A percentile compares a stretch with the other conserved stretches of the same genome.
These are phyloP conservation scores for Acidiella bohemica DNA, from an alignment of 495 filamentous ascomycete species.

Conservation along the genomic window DNA sequence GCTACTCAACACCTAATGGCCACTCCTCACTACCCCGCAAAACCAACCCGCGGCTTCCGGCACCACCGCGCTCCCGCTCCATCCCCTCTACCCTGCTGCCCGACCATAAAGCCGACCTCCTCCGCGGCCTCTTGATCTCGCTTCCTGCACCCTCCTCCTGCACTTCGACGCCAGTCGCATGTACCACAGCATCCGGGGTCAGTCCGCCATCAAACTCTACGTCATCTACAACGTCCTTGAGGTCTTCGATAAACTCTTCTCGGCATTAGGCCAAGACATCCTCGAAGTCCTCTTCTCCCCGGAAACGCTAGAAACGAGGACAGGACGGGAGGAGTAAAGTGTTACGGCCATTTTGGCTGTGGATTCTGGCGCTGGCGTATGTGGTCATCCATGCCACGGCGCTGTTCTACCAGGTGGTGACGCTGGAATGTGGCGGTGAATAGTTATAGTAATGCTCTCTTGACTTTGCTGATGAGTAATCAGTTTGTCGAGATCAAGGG, in stretches of 20 bases:
- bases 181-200: constrained; percentile 95
- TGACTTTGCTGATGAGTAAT: constrained; percentile 83
- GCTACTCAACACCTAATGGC: background rate
- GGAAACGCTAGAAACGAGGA: constrained; percentile 78
- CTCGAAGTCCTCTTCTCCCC: constrained; percentile 89
- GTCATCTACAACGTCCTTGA: constrained; percentile 97
- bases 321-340: constrained; percentile 83
- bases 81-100: constrained; percentile 69
- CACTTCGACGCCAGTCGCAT: constrained; percentile 89
- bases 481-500: constrained; percentile 98
- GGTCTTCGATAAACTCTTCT: constrained; percentile 71
- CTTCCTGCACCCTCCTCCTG: constrained; percentile 75
- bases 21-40: background rate
- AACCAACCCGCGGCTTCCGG: constrained; percentile 29
- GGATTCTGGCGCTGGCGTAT: constrained; percentile 73
- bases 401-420: constrained; percentile 93
- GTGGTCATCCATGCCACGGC: constrained; percentile 74
- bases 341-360: constrained; percentile 81
- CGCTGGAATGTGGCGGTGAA: constrained; percentile 96
- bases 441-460: constrained; percentile 89
- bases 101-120: constrained; percentile 86
- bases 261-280: constrained; percentile 87
- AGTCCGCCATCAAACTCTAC: constrained; percentile 94
- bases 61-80: constrained; percentile 71
- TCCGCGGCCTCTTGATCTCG: constrained; percentile 73